Percentiles rank a stretch among this genome's conserved stretches.
Conservation (phyloP, 768 basidiomycete genomes). For the Symmetrospora coprosmae region DNA sequence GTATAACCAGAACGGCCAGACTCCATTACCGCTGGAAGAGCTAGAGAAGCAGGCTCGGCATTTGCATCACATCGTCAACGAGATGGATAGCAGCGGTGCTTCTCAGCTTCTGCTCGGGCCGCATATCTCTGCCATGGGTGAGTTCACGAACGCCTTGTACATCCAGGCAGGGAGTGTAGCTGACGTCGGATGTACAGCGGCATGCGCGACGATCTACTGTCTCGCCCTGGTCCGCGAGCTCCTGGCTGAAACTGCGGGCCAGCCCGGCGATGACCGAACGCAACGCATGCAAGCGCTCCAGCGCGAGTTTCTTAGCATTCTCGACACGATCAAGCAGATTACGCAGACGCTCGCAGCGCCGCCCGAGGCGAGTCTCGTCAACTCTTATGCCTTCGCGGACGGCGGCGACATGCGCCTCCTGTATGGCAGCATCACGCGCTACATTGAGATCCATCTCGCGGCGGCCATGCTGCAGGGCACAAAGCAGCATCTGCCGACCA, state of each 20-base stretch:
- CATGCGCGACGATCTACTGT: background rate
- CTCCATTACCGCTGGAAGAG: background rate
- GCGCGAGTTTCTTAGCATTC: constrained; percentile 4
- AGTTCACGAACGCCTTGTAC: no score
- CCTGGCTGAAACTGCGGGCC: background rate
- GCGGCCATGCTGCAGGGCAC: background rate
- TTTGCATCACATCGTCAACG: constrained; percentile 15
- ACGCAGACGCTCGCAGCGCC: background rate
- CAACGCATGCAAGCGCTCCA: background rate
- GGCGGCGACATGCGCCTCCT: constrained; percentile 7
- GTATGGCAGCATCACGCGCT: background rate
- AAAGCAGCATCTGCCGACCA: background rate
- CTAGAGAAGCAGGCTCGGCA: constrained; percentile 5
- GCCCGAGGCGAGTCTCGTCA: background rate
- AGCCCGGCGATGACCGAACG: background rate
- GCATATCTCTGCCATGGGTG: constrained; percentile 5
- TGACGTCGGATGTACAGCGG: background rate
- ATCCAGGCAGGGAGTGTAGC: no score
- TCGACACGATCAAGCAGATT: background rate
- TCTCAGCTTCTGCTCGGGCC: background rate
- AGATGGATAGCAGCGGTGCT: background rate
- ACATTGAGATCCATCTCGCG: background rate
- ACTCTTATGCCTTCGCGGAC: constrained; percentile 5
- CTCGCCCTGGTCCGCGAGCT: background rate
- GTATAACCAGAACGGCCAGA: background rate